These are phyloP conservation scores for Arthrobotrys pseudoclavata DNA, from an alignment of 2,329 filamentous ascomycete species.

Conservation along the genomic window DNA sequence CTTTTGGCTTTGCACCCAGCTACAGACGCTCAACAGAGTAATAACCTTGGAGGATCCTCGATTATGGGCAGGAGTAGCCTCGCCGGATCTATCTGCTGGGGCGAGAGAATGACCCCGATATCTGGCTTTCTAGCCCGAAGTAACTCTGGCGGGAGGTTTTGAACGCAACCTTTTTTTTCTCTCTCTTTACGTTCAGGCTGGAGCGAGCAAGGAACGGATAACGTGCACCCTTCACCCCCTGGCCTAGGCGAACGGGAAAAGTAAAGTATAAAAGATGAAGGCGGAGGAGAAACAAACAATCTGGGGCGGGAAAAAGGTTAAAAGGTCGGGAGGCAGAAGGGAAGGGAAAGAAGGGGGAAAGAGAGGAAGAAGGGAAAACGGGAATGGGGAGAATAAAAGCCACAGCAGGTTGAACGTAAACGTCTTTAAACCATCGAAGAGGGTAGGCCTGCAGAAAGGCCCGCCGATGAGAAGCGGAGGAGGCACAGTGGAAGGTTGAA, in stretches of 20 bases:
- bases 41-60: constrained; percentile 40
- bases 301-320: constrained; percentile 52
- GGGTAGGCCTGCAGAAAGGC: constrained; percentile 46
- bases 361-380: constrained; percentile 27
- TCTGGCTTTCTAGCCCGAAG: constrained; percentile 58
- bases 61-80: constrained; percentile 39
- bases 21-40: constrained; percentile 30
- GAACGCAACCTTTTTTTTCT: constrained; percentile 46
- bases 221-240: constrained; percentile 57
- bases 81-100: constrained; percentile 57
- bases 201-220: constrained; percentile 57
- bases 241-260: constrained; percentile 52
- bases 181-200: constrained; percentile 19
- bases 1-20: constrained; percentile 13
- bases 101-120: constrained; percentile 58
- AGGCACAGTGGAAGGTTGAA: constrained; percentile 59
- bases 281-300: constrained; percentile 53
- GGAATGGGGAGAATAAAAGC: constrained; percentile 46
- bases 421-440: constrained; percentile 50
- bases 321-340: constrained; percentile 36
- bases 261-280: constrained; percentile 55
- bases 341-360: constrained; percentile 15
- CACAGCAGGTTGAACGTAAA: constrained; percentile 48
- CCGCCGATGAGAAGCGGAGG: constrained; percentile 56
- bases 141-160: constrained; percentile 54